phyloP scores from a whole-genome alignment of 164 flowering plant genomes.

The Magnolia sinica region DNA sequence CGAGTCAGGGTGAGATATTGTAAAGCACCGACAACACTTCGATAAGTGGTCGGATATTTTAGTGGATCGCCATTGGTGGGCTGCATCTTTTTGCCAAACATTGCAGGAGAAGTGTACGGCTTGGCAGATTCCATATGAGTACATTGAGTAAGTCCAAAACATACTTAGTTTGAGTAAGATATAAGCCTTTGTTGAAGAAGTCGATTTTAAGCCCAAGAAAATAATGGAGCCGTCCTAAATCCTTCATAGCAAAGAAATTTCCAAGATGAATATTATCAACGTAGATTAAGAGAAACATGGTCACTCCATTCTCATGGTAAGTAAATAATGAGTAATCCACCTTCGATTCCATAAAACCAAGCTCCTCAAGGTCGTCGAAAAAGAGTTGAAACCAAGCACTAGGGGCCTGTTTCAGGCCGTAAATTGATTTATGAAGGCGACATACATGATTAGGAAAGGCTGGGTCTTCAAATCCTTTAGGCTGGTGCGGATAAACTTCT shows the following conservation, averaged over 20 bases:
- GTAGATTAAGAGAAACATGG: not conserved
- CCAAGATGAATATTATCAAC: not conserved
- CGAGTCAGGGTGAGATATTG: not conserved
- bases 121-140: not conserved
- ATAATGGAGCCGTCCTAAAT: not conserved
- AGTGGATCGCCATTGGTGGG: not conserved
- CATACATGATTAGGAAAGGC: not conserved
- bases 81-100: not conserved
- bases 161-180: not conserved
- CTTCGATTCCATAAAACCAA: not conserved
- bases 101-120: not conserved
- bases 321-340: not conserved
- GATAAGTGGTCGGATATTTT: not conserved
- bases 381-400: not conserved
- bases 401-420: not conserved
- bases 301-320: not conserved
- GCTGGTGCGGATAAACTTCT: not conserved
- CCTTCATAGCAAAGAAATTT: not conserved
- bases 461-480: not conserved
- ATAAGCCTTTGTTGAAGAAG: not conserved
- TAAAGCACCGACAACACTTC: not conserved
- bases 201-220: not conserved
- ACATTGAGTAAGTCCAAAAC: not conserved
- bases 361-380: not conserved
- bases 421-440: not conserved